Percentiles rank a stretch among this genome's conserved stretches.
These are phyloP conservation scores for Heliocybe sulcata DNA, from an alignment of 1,284 basidiomycete species.

Conservation along the genomic window DNA sequence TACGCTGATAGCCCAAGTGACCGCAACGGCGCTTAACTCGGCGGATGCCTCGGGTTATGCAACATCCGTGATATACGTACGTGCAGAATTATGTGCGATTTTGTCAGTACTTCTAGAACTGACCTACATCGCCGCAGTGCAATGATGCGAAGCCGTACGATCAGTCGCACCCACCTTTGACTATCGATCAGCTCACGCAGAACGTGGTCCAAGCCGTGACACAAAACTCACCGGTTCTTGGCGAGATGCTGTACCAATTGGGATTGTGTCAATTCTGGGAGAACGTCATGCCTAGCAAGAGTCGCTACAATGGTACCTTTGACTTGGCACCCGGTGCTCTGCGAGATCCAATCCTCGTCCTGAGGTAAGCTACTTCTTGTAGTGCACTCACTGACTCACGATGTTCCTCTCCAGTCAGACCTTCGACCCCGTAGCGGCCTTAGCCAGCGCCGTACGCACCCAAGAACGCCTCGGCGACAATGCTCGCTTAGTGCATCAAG, in stretches of 20 bases:
- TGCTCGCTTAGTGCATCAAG: neutral
- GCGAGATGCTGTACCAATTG: neutral
- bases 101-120: too few relatives aligned
- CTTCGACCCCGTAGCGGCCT: neutral
- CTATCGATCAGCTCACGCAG: neutral
- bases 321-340: neutral
- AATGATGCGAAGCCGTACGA: neutral
- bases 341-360: neutral
- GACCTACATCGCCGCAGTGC: neutral
- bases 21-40: too few relatives aligned
- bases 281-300: neutral
- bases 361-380: neutral
- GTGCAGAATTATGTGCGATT: too few relatives aligned
- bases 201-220: neutral
- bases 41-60: too few relatives aligned
- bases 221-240: neutral
- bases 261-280: neutral
- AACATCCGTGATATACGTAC: neutral
- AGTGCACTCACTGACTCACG: neutral
- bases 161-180: neutral
- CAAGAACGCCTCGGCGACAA: neutral
- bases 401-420: neutral
- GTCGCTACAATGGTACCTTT: neutral
- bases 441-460: neutral
- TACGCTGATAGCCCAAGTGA: neutral